phyloP scores from a whole-genome alignment of 148 eudicot species.

The Cornus suecica region DNA sequence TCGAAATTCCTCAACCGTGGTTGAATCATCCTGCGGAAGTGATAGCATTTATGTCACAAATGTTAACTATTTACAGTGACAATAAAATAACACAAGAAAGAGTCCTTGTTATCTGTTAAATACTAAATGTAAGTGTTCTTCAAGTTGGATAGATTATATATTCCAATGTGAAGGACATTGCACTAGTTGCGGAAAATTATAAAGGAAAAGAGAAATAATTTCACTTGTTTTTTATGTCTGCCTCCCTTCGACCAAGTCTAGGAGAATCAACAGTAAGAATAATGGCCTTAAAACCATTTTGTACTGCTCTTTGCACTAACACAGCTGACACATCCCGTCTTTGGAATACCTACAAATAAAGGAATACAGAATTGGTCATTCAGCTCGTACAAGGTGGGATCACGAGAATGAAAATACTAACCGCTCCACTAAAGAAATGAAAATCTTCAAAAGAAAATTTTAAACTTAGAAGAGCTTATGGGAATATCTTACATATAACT shows the following conservation, averaged over 20 bases:
- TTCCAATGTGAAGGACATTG: not conserved
- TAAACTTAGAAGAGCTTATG: constrained; percentile 3
- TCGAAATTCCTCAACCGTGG: constrained; percentile 74
- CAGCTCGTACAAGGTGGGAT: not conserved
- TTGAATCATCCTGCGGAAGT: constrained; percentile 57
- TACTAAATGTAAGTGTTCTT: not conserved
- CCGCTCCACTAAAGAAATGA: not conserved
- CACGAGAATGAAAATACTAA: not conserved
- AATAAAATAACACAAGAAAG: not conserved
- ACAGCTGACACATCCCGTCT: constrained; percentile 48
- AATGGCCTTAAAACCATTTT: constrained; percentile 76
- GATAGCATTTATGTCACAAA: not conserved
- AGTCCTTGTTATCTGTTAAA: not conserved
- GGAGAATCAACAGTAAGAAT: constrained; percentile 77
- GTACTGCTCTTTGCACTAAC: constrained; percentile 70
- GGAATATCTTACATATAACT: constrained; percentile 48
- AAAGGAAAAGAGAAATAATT: not conserved
- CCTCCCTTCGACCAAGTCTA: constrained; percentile 76
- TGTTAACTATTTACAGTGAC: not conserved
- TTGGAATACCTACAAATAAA: constrained; percentile 51
- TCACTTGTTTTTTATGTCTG: constrained; percentile 80
- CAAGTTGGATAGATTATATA: not conserved
- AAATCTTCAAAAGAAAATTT: not conserved
- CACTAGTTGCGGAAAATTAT: not conserved
- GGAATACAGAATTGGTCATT: not conserved